Percentiles rank a stretch among this genome's conserved stretches.
Evolutionary conservation across 805 yeast species (phyloP).

Genomic region (Candida broadrunensis): DNA sequence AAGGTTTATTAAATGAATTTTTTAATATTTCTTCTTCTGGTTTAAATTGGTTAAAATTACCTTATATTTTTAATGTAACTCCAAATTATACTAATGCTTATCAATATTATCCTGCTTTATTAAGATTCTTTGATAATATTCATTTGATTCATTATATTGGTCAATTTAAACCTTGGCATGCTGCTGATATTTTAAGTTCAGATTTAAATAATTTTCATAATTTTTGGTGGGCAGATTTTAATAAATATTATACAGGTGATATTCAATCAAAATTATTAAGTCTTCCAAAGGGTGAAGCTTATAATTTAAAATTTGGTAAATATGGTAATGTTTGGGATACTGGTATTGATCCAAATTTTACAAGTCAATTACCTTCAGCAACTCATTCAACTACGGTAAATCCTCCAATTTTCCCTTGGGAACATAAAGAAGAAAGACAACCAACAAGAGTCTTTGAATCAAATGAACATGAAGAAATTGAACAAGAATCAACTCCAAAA

Average conservation of each 20-base stretch:
- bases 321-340: conserved; percentile 21
- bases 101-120: conserved; percentile 32
- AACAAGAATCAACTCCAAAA: conserved; percentile 1
- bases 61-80: conserved; percentile 34
- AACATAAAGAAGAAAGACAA: conserved; percentile 15
- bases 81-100: conserved; percentile 25
- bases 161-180: conserved; percentile 30
- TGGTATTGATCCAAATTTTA: conserved; percentile 1
- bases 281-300: conserved; percentile 19
- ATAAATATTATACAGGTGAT: conserved; percentile 16
- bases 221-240: conserved; percentile 29
- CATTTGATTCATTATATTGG: conserved; percentile 33
- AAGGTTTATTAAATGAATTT: conserved; percentile 33
- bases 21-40: conserved; percentile 22
- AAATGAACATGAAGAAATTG: conserved; percentile 2
- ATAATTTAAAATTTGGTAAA: conserved; percentile 16
- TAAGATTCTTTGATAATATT: conserved; percentile 24
- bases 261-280: conserved; percentile 12
- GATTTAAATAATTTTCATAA: conserved; percentile 21
- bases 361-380: not conserved
- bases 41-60: conserved; percentile 27
- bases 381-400: conserved; percentile 1
- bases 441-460: conserved; percentile 24
- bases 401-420: conserved; percentile 29
- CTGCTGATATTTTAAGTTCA: conserved; percentile 9